Evolutionary conservation across 1,139 yeast genomes (phyloP).

Genomic region (Hansenula lynferdii): DNA sequence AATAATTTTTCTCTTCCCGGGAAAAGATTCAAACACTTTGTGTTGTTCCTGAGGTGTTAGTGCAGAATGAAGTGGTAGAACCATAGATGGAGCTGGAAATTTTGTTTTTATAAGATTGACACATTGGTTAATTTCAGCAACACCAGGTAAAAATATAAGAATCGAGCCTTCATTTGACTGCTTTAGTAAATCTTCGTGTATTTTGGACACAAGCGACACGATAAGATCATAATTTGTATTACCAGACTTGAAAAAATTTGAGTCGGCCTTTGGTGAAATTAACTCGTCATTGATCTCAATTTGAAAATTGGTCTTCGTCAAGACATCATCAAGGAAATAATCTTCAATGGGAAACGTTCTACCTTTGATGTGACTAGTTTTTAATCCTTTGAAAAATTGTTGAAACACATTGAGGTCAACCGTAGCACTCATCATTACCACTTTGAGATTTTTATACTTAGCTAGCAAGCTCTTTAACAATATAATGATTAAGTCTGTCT

Average conservation of each 20-base stretch:
- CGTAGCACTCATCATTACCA: conserved; percentile 93
- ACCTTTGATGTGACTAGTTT: conserved; percentile 76
- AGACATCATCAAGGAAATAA: conserved; percentile 60
- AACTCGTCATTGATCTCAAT: conserved; percentile 31
- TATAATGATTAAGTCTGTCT: conserved; percentile 80
- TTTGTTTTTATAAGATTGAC: conserved; percentile 26
- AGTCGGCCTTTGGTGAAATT: conserved; percentile 55
- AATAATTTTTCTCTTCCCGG: conserved; percentile 66
- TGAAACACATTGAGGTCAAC: conserved; percentile 70
- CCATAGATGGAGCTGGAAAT: conserved; percentile 26
- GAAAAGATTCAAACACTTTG: conserved; percentile 59
- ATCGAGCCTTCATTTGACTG: conserved; percentile 63
- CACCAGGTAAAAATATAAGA: conserved; percentile 84
- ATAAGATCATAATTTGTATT: conserved; percentile 72
- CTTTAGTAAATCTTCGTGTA: conserved; percentile 41
- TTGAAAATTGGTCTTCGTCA: conserved; percentile 49
- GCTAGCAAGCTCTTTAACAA: conserved; percentile 58
- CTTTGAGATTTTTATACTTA: conserved; percentile 45
- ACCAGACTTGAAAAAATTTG: conserved; percentile 58
- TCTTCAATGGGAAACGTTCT: conserved; percentile 90
- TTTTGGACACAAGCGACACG: conserved; percentile 45
- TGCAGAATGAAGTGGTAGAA: conserved; percentile 84
- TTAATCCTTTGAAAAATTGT: conserved; percentile 48
- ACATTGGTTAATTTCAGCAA: conserved; percentile 74
- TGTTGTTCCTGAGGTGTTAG: conserved; percentile 79